Conservation (phyloP, 495 filamentous ascomycete genomes). For the Chaetomium cochliodes region DNA sequence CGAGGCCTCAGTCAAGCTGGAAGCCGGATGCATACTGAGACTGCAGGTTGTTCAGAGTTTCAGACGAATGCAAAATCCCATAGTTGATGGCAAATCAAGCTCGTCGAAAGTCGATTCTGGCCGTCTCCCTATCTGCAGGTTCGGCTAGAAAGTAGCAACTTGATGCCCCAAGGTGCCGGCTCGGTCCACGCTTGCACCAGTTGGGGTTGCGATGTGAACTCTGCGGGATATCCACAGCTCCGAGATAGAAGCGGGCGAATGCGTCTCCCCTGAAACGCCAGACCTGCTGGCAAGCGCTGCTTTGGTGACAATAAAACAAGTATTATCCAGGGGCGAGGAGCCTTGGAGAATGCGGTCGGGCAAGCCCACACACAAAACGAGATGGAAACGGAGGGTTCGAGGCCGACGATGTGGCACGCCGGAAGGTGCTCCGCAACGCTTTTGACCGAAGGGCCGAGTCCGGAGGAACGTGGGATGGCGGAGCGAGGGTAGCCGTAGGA, state of each 20-base stretch:
- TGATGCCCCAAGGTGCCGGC: not conserved
- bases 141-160: not conserved
- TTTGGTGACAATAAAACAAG: conserved; percentile 6
- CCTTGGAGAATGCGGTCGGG: not conserved
- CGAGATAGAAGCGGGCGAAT: conserved; percentile 14
- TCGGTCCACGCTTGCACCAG: not conserved
- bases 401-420: conserved; percentile 1
- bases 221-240: conserved; percentile 17
- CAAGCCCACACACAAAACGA: not conserved
- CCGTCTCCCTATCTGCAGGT: not conserved
- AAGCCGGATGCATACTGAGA: conserved; percentile 45
- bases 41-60: conserved; percentile 13
- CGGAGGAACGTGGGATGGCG: conserved; percentile 11
- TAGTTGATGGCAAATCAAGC: conserved; percentile 21
- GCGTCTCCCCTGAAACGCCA: conserved; percentile 16
- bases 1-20: conserved; percentile 46
- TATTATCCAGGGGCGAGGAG: not conserved
- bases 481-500: not conserved
- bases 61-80: conserved; percentile 26
- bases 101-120: conserved; percentile 14
- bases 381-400: not conserved
- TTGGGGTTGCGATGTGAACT: not conserved
- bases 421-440: not conserved
- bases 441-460: conserved; percentile 16
- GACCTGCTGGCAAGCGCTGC: conserved; percentile 13